These are phyloP conservation scores for Zangia roseola DNA, from an alignment of 768 basidiomycete species.

Conservation along the genomic window DNA sequence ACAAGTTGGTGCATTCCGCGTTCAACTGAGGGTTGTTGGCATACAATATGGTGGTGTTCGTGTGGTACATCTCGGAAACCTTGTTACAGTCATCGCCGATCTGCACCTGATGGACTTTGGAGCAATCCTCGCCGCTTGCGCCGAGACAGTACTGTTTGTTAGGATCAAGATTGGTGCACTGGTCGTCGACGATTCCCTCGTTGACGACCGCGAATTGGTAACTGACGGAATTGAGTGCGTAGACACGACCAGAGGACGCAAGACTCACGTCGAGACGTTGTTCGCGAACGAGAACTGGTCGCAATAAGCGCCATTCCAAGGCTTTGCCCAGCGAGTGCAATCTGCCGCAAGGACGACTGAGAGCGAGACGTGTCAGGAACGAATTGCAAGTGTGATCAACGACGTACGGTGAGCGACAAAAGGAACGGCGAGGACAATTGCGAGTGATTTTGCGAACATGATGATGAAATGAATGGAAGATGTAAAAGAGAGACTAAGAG, in stretches of 20 bases:
- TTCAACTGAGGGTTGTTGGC: conserved; percentile 77
- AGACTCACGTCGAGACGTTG: conserved; percentile 60
- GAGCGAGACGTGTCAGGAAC: conserved; percentile 1
- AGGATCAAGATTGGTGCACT: conserved; percentile 59
- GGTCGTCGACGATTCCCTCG: conserved; percentile 42
- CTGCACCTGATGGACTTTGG: conserved; percentile 53
- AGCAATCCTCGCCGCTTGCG: conserved; percentile 59
- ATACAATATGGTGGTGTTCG: conserved; percentile 55
- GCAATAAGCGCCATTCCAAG: conserved; percentile 69
- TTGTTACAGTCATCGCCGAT: conserved; percentile 58
- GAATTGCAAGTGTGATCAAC: not conserved
- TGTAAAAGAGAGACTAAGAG: conserved; percentile 19
- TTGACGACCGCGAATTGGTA: conserved; percentile 76
- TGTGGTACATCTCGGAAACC: conserved; percentile 37
- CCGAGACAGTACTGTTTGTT: conserved; percentile 63
- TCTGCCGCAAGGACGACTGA: conserved; percentile 27
- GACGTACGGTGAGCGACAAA: conserved; percentile 45
- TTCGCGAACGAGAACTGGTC: conserved; percentile 67
- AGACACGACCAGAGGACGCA: not conserved
- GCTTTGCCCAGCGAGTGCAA: conserved; percentile 46
- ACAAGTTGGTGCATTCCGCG: conserved; percentile 58
- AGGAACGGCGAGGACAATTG: conserved; percentile 45
- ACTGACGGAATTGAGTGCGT: conserved; percentile 33
- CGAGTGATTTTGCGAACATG: conserved; percentile 40
- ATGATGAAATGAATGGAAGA: conserved; percentile 14